Percentiles rank a stretch among this genome's conserved stretches.
These are phyloP conservation scores for Thozetella sp. DNA, from an alignment of 495 filamentous ascomycete species.

Conservation along the genomic window DNA sequence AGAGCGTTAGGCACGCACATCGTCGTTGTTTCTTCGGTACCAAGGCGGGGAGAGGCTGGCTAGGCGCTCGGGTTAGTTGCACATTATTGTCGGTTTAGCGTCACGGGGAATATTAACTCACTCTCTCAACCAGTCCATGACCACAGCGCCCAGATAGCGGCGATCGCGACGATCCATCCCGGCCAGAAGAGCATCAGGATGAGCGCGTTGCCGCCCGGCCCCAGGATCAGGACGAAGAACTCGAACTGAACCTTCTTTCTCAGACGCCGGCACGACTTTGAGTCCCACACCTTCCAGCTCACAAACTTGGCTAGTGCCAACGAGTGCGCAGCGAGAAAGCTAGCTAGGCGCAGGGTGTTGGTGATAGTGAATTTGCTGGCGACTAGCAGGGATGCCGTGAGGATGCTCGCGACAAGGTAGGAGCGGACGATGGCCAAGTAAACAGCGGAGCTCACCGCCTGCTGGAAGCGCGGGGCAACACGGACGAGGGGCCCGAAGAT, in stretches of 20 bases:
- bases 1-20: neutral
- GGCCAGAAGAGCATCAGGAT: conserved; percentile 49
- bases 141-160: conserved; percentile 17
- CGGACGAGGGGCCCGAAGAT: conserved; percentile 21
- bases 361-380: conserved; percentile 17
- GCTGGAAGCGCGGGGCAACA: conserved; percentile 30
- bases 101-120: conserved; percentile 4
- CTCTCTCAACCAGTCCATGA: conserved; percentile 16
- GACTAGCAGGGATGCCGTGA: conserved; percentile 13
- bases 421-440: conserved; percentile 23
- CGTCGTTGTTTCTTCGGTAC: neutral
- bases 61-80: neutral
- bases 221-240: conserved; percentile 40
- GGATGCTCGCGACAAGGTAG: conserved; percentile 18
- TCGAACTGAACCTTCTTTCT: conserved; percentile 44
- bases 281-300: conserved; percentile 28
- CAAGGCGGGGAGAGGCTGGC: neutral
- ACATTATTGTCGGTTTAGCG: neutral
- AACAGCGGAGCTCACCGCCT: conserved; percentile 16
- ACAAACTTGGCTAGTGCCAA: conserved; percentile 2
- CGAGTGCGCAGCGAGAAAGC: conserved; percentile 3
- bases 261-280: conserved; percentile 22
- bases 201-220: conserved; percentile 36
- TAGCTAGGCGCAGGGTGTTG: conserved; percentile 12
- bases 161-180: conserved; percentile 40